Evolutionary conservation across 345 rosid genomes (phyloP).

Genomic region (Sonneratia alba): DNA sequence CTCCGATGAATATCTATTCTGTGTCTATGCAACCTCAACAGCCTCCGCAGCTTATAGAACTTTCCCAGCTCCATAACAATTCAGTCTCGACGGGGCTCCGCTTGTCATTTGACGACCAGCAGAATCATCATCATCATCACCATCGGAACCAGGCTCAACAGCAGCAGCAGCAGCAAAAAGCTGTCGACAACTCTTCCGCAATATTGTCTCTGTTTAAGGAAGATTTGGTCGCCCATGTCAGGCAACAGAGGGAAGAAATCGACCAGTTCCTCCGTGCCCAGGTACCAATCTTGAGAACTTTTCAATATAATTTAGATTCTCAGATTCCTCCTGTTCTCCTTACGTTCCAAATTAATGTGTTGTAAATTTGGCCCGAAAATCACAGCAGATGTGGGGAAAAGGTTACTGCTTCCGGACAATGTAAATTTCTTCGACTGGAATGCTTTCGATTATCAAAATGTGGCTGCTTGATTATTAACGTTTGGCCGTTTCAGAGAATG

Average conservation of each 20-base stretch:
- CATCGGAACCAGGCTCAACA: neutral
- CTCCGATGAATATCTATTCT: conserved; percentile 14
- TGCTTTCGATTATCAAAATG: too few relatives aligned
- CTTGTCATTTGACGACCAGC: conserved; percentile 49
- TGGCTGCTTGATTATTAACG: too few relatives aligned
- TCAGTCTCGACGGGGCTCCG: conserved; percentile 80
- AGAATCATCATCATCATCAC: conserved; percentile 11
- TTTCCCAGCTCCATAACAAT: conserved; percentile 41
- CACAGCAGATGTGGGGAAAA: too few relatives aligned
- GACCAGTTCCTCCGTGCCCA: conserved; percentile 69
- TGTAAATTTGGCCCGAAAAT: too few relatives aligned
- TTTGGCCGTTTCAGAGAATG: too few relatives aligned
- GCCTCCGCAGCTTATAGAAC: conserved; percentile 41
- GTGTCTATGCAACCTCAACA: conserved; percentile 34
- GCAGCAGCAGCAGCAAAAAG: conserved; percentile 17
- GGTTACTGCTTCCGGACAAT: too few relatives aligned
- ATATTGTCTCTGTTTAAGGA: conserved; percentile 28
- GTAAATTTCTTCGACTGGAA: too few relatives aligned
- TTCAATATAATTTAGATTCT: neutral
- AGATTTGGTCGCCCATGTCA: conserved; percentile 49
- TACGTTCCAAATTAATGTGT: too few relatives aligned
- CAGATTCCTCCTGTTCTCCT: too few relatives aligned
- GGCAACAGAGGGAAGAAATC: conserved; percentile 62
- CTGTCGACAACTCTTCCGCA: conserved; percentile 22
- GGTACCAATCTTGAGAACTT: conserved; percentile 23